Evolutionary conservation across 2,329 filamentous ascomycete genomes (phyloP).

Genomic region (Leptographium lundbergii): DNA sequence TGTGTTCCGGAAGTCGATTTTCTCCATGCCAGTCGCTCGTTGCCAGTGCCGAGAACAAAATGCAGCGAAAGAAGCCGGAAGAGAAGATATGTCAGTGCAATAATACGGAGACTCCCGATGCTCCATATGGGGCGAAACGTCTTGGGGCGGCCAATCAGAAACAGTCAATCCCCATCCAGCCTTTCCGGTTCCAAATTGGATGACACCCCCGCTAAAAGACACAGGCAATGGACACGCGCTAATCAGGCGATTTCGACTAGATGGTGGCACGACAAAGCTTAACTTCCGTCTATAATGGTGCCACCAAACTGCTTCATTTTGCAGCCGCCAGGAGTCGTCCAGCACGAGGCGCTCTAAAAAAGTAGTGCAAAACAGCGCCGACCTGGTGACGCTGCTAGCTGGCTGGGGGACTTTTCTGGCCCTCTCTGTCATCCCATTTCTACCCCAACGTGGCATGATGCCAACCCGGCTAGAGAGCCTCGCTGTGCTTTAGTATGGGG

Average conservation of each 20-base stretch:
- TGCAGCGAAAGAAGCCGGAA: too few species aligned
- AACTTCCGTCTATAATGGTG: background rate
- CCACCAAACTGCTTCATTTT: background rate
- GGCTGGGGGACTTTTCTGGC: background rate
- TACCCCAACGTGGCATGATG: slow-evolving; percentile 3
- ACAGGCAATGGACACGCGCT: background rate
- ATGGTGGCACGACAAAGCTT: background rate
- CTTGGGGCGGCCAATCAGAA: background rate
- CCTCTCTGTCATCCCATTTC: background rate
- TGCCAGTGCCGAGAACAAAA: background rate
- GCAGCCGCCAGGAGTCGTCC: background rate
- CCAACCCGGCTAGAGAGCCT: background rate
- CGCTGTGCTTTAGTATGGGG: background rate
- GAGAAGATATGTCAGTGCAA: background rate
- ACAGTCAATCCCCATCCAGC: background rate
- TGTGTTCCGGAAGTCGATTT: too few species aligned
- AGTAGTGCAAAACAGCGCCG: background rate
- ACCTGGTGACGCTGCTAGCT: background rate
- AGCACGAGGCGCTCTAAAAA: background rate
- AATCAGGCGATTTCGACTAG: slow-evolving; percentile 1
- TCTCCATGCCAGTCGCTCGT: too few species aligned
- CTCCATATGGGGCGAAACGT: background rate
- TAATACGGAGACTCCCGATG: background rate
- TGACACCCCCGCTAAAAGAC: background rate
- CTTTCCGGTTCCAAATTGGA: background rate